These are phyloP conservation scores for Zymoseptoria brevis DNA, from an alignment of 2,329 filamentous ascomycete genomes.

Conservation along the genomic window DNA sequence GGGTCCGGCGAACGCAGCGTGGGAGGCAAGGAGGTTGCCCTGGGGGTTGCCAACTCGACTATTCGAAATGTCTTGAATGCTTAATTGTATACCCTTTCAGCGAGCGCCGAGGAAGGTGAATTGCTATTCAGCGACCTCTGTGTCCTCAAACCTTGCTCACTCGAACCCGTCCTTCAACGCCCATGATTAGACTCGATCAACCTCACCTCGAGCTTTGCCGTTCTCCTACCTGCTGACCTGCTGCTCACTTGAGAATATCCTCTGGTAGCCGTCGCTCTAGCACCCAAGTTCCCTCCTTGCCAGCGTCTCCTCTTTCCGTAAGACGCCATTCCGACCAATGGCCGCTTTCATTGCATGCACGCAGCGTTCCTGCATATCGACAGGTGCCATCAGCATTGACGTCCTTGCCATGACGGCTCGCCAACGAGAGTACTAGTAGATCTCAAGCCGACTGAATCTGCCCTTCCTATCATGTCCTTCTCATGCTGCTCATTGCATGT, in stretches of 20 bases:
- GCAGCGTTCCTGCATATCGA: neutral
- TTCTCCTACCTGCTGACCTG: no score
- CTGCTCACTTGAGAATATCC: neutral
- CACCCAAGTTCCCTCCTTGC: neutral
- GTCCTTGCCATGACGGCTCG: neutral
- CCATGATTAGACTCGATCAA: no score
- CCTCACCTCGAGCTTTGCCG: no score
- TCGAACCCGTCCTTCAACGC: no score
- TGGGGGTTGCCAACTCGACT: no score
- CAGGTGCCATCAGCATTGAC: neutral
- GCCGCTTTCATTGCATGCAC: neutral
- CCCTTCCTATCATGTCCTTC: neutral
- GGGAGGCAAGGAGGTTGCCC: neutral
- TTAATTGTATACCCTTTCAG: no score
- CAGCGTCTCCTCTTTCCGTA: neutral
- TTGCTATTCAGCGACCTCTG: no score
- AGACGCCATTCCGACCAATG: neutral
- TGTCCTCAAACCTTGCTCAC: no score
- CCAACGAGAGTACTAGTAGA: neutral
- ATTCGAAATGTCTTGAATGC: no score
- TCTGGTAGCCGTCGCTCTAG: neutral
- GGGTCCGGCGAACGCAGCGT: neutral
- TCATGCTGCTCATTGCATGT: neutral
- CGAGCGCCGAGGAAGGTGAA: no score
- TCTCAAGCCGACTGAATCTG: neutral